Percentiles rank a stretch among this genome's conserved stretches.
Evolutionary conservation across 371 early-diverging fungal genomes (phyloP).

Genomic region (Haplosporangium sp.): DNA sequence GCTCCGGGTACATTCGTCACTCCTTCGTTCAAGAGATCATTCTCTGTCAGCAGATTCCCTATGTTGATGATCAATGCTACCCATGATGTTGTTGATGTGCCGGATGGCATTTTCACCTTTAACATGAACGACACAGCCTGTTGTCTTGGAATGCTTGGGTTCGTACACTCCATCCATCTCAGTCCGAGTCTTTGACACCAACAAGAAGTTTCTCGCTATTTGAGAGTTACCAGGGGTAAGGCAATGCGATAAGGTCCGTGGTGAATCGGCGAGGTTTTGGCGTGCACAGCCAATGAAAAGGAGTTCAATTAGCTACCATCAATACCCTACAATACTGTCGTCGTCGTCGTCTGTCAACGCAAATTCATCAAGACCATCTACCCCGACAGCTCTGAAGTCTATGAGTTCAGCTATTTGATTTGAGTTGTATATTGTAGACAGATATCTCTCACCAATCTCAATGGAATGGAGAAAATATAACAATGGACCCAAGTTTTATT

Average conservation of each 20-base stretch:
- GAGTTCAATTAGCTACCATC: too few relatives aligned
- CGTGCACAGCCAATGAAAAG: too few relatives aligned
- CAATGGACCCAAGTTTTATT: not conserved
- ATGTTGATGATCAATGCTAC: slow-evolving; percentile 55
- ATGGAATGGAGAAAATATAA: slow-evolving; percentile 20
- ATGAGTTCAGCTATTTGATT: too few relatives aligned
- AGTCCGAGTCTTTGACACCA: slow-evolving; percentile 34
- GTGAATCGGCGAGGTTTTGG: not conserved
- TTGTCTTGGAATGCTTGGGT: slow-evolving; percentile 29
- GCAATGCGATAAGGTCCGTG: too few relatives aligned
- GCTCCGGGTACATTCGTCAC: slow-evolving; percentile 51
- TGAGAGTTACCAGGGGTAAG: slow-evolving; percentile 4
- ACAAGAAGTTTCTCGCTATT: slow-evolving; percentile 20
- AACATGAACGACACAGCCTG: slow-evolving; percentile 21
- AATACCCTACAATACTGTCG: too few relatives aligned
- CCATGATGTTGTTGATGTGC: not conserved
- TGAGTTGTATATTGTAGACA: too few relatives aligned
- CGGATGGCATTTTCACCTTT: slow-evolving; percentile 8
- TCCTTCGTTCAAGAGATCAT: slow-evolving; percentile 27
- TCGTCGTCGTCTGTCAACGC: too few relatives aligned
- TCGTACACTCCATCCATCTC: slow-evolving; percentile 40
- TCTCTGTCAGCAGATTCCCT: slow-evolving; percentile 62
- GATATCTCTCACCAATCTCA: too few relatives aligned
- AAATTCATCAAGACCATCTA: too few relatives aligned
- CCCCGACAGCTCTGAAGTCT: too few relatives aligned